A percentile compares a stretch with the other conserved stretches of the same genome.
These are phyloP conservation scores for Didymella segeticola DNA, from an alignment of 2,329 filamentous ascomycete species.

Conservation along the genomic window DNA sequence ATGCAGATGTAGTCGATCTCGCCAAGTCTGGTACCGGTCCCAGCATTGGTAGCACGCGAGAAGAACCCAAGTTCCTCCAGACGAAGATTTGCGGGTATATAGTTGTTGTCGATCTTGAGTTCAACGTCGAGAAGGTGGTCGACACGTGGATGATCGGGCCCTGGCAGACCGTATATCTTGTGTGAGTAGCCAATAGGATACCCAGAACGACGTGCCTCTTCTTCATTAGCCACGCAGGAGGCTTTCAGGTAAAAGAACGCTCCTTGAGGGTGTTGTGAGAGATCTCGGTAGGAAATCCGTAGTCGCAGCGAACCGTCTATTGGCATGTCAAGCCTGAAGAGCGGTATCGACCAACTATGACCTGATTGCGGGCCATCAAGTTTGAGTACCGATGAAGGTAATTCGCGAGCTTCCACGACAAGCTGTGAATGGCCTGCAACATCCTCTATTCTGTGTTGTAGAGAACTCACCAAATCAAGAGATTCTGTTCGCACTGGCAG, in stretches of 20 bases:
- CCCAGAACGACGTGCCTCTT: neutral
- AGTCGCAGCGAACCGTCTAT: constrained; percentile 32
- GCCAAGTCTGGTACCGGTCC: constrained; percentile 19
- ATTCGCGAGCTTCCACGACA: constrained; percentile 22
- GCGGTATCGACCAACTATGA: constrained; percentile 23
- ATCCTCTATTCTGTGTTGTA: constrained; percentile 27
- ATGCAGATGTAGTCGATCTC: constrained; percentile 28
- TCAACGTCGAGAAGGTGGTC: neutral
- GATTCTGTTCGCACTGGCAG: constrained; percentile 29
- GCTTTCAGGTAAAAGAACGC: constrained; percentile 2
- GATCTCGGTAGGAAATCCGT: constrained; percentile 17
- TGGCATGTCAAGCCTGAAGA: constrained; percentile 47
- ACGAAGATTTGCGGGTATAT: constrained; percentile 1
- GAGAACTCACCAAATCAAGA: constrained; percentile 1
- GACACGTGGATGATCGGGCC: neutral
- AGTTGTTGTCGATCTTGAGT: neutral
- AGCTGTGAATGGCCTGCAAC: constrained; percentile 18
- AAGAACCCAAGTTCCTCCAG: constrained; percentile 37
- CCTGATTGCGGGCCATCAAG: neutral
- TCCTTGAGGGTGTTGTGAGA: neutral
- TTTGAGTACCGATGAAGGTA: neutral
- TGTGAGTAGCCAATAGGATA: neutral
- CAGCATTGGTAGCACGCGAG: constrained; percentile 8
- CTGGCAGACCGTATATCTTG: neutral
- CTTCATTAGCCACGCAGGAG: neutral